Base-by-base conservation (phyloP, 2,329 filamentous ascomycete species). In the Geoglossum cookeanum region DNA sequence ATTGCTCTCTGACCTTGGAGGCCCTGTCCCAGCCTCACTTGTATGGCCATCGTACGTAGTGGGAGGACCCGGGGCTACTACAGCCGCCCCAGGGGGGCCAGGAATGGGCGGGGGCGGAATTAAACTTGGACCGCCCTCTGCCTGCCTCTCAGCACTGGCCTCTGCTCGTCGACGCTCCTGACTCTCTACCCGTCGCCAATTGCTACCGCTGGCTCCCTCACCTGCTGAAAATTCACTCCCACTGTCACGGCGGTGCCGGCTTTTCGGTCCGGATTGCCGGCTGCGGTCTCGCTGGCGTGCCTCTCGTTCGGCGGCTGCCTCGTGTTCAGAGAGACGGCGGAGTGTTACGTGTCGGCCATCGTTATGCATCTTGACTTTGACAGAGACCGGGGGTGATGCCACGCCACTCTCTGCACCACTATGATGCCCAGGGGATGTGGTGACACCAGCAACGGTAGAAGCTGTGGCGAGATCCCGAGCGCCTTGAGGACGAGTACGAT, bases 331-430 rank as follows among this genome's bases (percentile, higher is more conserved):
- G 30, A 84, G 68, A 11, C 79, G 71, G 32, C 79, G 73, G 6
- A 84, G 71, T 1, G 80, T 84, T 39, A 84, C 78, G 63, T 80
- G 77, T 6, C 78, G 74, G 29, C 79, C 79, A 61, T 83, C 78
- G 58, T 77, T 75, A 66, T 82, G 79, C 74, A 82, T 79, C 64
- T 81, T 80, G 47, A 83, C 75, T 65, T 82, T 81, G 57, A 84
- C 75, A 33, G 76, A 80, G 52, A 82, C 78, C 1, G 79, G 78
- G n/a, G 56, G 56, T 51, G 53, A 57, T 51, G 53, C 29, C 33
- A 71, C 71, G 49, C 73, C 70, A 45, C 69, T 57, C 15, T 49
- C 33, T 8, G 22, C n/a, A 57, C 60, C 61, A 56, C 67, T 67
- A 59, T 47, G 35, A 22, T 35, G 42, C 13, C 17, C 55, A 5